These are phyloP conservation scores for Chlorella sp. DNA, from an alignment of 139 green algal species.

Conservation along the genomic window DNA sequence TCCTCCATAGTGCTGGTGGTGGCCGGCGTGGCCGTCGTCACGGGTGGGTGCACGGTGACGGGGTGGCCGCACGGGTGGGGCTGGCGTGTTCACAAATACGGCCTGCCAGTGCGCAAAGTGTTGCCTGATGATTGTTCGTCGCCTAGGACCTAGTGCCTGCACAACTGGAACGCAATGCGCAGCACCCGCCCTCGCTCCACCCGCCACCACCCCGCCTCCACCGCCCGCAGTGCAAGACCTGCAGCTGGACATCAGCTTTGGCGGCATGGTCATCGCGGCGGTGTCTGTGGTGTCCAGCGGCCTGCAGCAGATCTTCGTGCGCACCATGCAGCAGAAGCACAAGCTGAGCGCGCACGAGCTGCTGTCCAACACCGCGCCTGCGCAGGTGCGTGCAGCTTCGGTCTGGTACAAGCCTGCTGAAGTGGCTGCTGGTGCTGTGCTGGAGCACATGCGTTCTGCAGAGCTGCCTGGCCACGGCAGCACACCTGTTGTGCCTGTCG, in stretches of 20 bases:
- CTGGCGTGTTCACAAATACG: no score
- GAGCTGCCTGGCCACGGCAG: background rate
- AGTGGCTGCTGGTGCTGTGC: background rate
- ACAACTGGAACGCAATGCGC: background rate
- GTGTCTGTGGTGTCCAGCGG: conserved; percentile 83
- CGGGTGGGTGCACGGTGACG: background rate
- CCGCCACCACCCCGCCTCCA: background rate
- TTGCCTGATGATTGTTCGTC: background rate
- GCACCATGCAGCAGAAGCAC: conserved; percentile 84
- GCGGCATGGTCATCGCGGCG: conserved; percentile 78
- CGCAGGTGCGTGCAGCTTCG: conserved; percentile 59
- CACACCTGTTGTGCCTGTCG: background rate
- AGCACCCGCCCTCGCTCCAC: background rate
- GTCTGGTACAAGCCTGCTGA: background rate
- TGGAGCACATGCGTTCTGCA: background rate
- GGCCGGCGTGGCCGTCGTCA: conserved; percentile 79
- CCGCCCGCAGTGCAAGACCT: conserved; percentile 79
- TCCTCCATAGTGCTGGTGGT: conserved; percentile 77
- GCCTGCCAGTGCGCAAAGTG: no score
- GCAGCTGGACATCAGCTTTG: conserved; percentile 58
- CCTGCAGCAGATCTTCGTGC: conserved; percentile 95
- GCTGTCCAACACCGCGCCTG: conserved; percentile 83
- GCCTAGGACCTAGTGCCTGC: no score
- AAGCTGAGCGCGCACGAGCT: conserved; percentile 83
- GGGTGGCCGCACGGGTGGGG: background rate